A percentile compares a stretch with the other conserved stretches of the same genome.
Conservation (phyloP, 345 rosid genomes). For the Citrus sp. region DNA sequence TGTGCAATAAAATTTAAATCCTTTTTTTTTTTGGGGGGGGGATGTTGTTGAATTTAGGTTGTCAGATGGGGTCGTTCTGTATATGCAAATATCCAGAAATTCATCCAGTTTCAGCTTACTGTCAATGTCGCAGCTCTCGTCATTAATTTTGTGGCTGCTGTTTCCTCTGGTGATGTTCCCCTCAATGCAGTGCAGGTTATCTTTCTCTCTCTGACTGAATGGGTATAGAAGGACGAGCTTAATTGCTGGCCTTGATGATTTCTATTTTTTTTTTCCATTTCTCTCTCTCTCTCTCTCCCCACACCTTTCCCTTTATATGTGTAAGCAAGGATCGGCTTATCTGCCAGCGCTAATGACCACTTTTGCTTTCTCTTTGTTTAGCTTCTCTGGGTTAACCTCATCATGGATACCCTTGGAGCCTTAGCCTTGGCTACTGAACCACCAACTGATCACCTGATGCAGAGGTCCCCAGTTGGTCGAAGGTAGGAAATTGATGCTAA, state of each 20-base stretch:
- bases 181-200: constrained; percentile 93
- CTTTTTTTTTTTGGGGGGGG: not conserved
- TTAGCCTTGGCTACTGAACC: constrained; percentile 98
- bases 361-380: constrained; percentile 22
- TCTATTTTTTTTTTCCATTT: too few relatives aligned
- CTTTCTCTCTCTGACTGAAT: not conserved
- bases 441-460: constrained; percentile 91
- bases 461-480: constrained; percentile 88
- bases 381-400: constrained; percentile 99
- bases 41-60: constrained; percentile 42
- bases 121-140: constrained; percentile 95
- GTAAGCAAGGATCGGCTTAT: not conserved
- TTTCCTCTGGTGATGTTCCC: constrained; percentile 95
- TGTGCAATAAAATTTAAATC: not conserved
- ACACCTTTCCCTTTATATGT: not conserved
- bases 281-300: not conserved
- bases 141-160: constrained; percentile 90
- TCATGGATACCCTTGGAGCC: constrained; percentile 99
- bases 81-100: constrained; percentile 97
- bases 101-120: constrained; percentile 96
- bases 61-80: constrained; percentile 99
- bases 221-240: too few relatives aligned
- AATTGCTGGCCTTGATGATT: not conserved
- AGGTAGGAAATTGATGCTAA: constrained; percentile 40
- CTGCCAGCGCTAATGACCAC: not conserved